A percentile compares a stretch with the other conserved stretches of the same genome.
Conservation (phyloP, 2,329 filamentous ascomycete genomes). For the Parastagonospora nodorum region DNA sequence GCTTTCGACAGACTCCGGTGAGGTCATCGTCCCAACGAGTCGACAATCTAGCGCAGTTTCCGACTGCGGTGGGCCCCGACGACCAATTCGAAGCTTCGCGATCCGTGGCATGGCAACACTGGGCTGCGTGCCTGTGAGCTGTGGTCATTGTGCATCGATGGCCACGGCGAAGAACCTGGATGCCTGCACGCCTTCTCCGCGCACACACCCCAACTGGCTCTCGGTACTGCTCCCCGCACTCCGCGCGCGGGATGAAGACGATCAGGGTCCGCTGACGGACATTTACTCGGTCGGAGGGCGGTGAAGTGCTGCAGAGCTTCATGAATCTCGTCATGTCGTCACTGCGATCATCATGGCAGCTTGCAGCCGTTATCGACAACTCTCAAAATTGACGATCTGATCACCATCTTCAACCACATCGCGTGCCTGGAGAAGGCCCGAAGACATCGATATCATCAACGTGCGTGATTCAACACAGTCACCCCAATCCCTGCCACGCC, state of each 20-base stretch:
- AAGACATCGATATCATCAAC: too few species aligned
- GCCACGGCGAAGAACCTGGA: neutral
- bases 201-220: constrained; percentile 4
- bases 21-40: constrained; percentile 20
- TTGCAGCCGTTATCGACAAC: too few species aligned
- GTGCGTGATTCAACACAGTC: too few species aligned
- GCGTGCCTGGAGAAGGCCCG: too few species aligned
- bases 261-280: constrained; percentile 4
- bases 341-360: too few species aligned
- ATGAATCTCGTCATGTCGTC: too few species aligned
- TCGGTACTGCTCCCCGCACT: constrained; percentile 1
- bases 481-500: too few species aligned
- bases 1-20: constrained; percentile 6
- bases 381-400: too few species aligned
- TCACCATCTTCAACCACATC: too few species aligned
- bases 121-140: constrained; percentile 16
- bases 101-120: constrained; percentile 16
- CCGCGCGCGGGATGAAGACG: neutral
- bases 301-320: neutral
- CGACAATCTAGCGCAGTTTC: constrained; percentile 8
- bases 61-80: constrained; percentile 11
- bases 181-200: constrained; percentile 8
- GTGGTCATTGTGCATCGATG: constrained; percentile 19
- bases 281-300: neutral
- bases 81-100: constrained; percentile 16